Conservation (phyloP, 371 early-diverging fungal species). For the Polyrhizophydium stewartii region DNA sequence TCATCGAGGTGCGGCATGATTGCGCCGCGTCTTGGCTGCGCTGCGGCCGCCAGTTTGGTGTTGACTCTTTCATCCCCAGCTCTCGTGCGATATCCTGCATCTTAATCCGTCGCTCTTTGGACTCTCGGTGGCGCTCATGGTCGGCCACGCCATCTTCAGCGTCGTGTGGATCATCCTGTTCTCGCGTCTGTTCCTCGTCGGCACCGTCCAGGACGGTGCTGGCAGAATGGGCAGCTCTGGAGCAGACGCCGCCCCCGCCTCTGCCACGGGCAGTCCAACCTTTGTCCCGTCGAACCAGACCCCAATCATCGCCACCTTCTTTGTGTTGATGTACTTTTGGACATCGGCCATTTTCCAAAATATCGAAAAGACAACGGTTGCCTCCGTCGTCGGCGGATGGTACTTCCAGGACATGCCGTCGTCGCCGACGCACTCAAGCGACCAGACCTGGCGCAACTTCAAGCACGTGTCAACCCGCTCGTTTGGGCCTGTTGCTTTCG, state of each 20-base stretch:
- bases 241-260: too few species aligned
- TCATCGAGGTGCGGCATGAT: slow-evolving; percentile 5
- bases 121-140: slow-evolving; percentile 53
- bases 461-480: slow-evolving; percentile 52
- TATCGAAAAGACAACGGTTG: slow-evolving; percentile 63
- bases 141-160: slow-evolving; percentile 54
- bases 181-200: slow-evolving; percentile 61
- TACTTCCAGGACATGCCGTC: slow-evolving; percentile 36
- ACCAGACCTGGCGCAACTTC: slow-evolving; percentile 28
- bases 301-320: slow-evolving; percentile 37
- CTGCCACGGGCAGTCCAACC: background rate
- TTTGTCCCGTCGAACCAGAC: slow-evolving; percentile 3
- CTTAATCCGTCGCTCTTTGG: slow-evolving; percentile 65
- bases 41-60: background rate
- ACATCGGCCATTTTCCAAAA: slow-evolving; percentile 63
- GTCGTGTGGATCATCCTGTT: slow-evolving; percentile 65
- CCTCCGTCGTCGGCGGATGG: slow-evolving; percentile 74
- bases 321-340: slow-evolving; percentile 72
- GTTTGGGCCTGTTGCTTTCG: slow-evolving; percentile 68
- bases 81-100: slow-evolving; percentile 69
- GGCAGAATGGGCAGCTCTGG: too few species aligned
- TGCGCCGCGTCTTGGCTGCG: background rate
- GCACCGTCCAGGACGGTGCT: slow-evolving; percentile 31
- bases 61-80: slow-evolving; percentile 23
- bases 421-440: slow-evolving; percentile 9